Evolutionary conservation across 768 basidiomycete genomes (phyloP).

Genomic region (Rhodosporidiobolus sp.): DNA sequence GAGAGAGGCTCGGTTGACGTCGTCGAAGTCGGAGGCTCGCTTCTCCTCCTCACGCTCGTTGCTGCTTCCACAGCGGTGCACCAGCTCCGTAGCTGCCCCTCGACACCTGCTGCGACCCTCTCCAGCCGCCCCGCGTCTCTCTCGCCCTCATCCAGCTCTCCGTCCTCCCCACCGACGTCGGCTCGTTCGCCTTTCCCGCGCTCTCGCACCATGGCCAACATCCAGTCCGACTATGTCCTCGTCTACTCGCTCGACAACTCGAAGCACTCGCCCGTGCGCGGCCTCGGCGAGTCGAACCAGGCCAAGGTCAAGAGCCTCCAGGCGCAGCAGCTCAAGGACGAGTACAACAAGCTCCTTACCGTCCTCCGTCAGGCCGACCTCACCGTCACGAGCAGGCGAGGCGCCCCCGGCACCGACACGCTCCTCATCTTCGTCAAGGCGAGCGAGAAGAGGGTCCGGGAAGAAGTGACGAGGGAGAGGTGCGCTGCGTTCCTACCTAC

Average conservation of each 20-base stretch:
- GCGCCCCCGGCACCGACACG: conserved; percentile 62
- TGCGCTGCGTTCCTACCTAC: conserved; percentile 43
- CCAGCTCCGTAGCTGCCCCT: too few species aligned
- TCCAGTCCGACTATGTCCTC: conserved; percentile 33
- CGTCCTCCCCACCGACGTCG: too few species aligned
- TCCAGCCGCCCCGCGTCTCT: too few species aligned
- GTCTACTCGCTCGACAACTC: conserved; percentile 18
- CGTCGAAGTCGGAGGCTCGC: too few species aligned
- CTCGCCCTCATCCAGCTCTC: too few species aligned
- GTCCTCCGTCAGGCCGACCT: conserved; percentile 64
- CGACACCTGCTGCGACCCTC: too few species aligned
- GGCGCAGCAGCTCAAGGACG: conserved; percentile 62
- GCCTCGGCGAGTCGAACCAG: neutral
- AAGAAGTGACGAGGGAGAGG: conserved; percentile 72
- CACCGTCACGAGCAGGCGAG: conserved; percentile 68
- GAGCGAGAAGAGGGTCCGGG: conserved; percentile 60
- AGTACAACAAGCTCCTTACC: conserved; percentile 65
- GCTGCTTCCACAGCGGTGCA: too few species aligned
- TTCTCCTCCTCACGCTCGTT: too few species aligned
- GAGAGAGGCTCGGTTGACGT: too few species aligned
- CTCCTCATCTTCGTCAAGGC: conserved; percentile 75
- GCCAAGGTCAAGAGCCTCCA: conserved; percentile 51
- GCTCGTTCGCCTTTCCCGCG: too few species aligned
- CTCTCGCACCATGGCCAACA: neutral
- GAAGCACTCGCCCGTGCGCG: conserved; percentile 22